Percentiles rank a stretch among this genome's conserved stretches.
Conservation (phyloP, 2,329 filamentous ascomycete genomes). For the Phyllosticta ampelicida region DNA sequence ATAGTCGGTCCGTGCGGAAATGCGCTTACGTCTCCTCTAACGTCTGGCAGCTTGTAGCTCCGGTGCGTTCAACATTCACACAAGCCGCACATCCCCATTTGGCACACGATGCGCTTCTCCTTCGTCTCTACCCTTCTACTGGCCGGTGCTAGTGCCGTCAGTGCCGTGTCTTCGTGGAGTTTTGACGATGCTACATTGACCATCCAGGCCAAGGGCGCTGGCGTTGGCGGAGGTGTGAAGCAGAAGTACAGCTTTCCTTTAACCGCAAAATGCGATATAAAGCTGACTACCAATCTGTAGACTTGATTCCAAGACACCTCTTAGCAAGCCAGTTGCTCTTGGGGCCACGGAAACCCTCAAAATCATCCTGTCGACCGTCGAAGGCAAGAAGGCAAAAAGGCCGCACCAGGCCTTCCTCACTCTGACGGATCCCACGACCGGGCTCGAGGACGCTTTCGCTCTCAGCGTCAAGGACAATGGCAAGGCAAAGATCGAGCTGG, state of each 20-base stretch:
- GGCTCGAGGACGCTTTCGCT: constrained; percentile 78
- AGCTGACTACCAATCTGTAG: constrained; percentile 17
- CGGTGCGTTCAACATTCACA: neutral
- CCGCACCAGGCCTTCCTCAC: constrained; percentile 92
- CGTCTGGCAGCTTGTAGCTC: constrained; percentile 3
- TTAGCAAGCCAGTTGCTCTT: constrained; percentile 55
- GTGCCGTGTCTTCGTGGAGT: constrained; percentile 52
- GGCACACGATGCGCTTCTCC: constrained; percentile 16
- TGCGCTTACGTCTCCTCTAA: constrained; percentile 6
- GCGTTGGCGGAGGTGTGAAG: constrained; percentile 42
- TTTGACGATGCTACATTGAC: constrained; percentile 64
- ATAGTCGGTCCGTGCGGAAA: constrained; percentile 1
- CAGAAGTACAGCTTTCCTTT: constrained; percentile 46
- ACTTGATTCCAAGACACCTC: constrained; percentile 40
- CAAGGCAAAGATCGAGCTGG: constrained; percentile 75
- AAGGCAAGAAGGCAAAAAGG: constrained; percentile 66
- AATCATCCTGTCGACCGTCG: constrained; percentile 68
- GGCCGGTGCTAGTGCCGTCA: constrained; percentile 29
- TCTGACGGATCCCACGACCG: constrained; percentile 60
- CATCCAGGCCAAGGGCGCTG: constrained; percentile 50
- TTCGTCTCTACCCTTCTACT: constrained; percentile 33
- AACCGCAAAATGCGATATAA: neutral
- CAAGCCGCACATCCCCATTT: constrained; percentile 1
- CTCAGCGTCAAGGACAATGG: constrained; percentile 77
- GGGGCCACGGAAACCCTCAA: constrained; percentile 65